Base-by-base conservation (phyloP, 495 filamentous ascomycete species). In the Neurospora sp. region DNA sequence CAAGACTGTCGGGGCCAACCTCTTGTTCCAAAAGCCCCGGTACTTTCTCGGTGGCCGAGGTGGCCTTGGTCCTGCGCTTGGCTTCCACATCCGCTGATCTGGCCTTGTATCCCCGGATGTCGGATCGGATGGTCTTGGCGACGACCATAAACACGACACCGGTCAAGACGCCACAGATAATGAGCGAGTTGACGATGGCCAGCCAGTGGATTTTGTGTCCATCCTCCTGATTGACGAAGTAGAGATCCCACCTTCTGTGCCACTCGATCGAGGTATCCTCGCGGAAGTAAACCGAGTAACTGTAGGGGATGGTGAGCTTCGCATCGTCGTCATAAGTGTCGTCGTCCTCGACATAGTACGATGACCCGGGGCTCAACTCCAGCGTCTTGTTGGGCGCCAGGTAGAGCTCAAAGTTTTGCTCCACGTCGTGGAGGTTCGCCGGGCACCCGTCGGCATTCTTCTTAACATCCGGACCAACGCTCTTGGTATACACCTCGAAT, bases 401-500 rank as follows among this genome's bases (percentile, higher is more conserved):
- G 75, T 89, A 87, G 18, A 96, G 82, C 80, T 93, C 91, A 72
- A 96, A 85, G 20, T 87, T 87, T 18, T 89, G 84, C 39, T 89
- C 85, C 7, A 88, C 83, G 38, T 89, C 84, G 74, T 90, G 87
- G 20, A 94, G 82, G 72, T 92, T 86, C 38, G 83, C 84, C 4
- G 93, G 93, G 75, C 93, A 92, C 10, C 92, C 92, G 37, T 83
- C 82, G 49, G 85, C 84, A 41, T 79, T 74, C 70, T 87, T 85
- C 72, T 90, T 86, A 74, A 89, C 89, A 10, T 83, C 85, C 2
- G 87, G 84, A 41, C 88, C 90, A 75, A 97, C 88, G 77, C 93
- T 96, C 84, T 95, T 97, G 2, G 93, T 88, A 78, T 96, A 97
- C 31, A 98, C 91, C 83, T 98, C 95, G 74, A 98, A 98, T 0